Evolutionary conservation across 768 basidiomycete genomes (phyloP).

Genomic region (Lactifluus volemus): DNA sequence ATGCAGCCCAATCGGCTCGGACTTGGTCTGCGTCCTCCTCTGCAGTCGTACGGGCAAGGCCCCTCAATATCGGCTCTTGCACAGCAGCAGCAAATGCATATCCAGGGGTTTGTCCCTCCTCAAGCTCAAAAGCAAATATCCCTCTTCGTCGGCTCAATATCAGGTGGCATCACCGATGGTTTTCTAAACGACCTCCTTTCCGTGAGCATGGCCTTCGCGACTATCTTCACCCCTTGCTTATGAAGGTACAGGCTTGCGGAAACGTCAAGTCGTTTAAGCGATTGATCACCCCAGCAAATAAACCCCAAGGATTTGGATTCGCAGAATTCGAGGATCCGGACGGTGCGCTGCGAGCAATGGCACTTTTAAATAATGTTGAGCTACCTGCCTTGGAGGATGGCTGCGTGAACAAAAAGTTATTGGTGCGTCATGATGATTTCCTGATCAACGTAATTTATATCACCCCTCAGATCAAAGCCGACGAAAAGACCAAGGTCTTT

Average conservation of each 20-base stretch:
- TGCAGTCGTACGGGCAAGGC: slow-evolving; percentile 84
- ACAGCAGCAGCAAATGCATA: slow-evolving; percentile 61
- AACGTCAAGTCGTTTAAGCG: slow-evolving; percentile 86
- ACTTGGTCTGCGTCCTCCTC: slow-evolving; percentile 81
- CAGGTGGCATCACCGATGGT: slow-evolving; percentile 79
- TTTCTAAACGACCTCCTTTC: slow-evolving; percentile 72
- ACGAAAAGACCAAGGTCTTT: slow-evolving; percentile 87
- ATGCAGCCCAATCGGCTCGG: slow-evolving; percentile 70
- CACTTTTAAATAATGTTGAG: slow-evolving; percentile 53
- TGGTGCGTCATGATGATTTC: slow-evolving; percentile 44
- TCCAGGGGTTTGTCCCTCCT: slow-evolving; percentile 60
- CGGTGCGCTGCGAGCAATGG: slow-evolving; percentile 70
- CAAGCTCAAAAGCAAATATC: slow-evolving; percentile 61
- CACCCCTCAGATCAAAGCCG: slow-evolving; percentile 80
- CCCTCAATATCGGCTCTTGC: slow-evolving; percentile 88
- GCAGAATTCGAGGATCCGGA: slow-evolving; percentile 94
- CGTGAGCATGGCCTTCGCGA: slow-evolving; percentile 38
- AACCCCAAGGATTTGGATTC: slow-evolving; percentile 95
- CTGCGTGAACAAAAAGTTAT: slow-evolving; percentile 51
- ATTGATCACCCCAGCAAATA: slow-evolving; percentile 84
- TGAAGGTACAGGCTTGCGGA: slow-evolving; percentile 66
- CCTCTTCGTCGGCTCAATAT: slow-evolving; percentile 92
- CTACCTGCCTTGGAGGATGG: slow-evolving; percentile 55
- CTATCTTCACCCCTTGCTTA: not conserved
- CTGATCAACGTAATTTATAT: slow-evolving; percentile 23